Base-by-base conservation (phyloP, 2,329 filamentous ascomycete species). In the Davidsoniella eucalypti region DNA sequence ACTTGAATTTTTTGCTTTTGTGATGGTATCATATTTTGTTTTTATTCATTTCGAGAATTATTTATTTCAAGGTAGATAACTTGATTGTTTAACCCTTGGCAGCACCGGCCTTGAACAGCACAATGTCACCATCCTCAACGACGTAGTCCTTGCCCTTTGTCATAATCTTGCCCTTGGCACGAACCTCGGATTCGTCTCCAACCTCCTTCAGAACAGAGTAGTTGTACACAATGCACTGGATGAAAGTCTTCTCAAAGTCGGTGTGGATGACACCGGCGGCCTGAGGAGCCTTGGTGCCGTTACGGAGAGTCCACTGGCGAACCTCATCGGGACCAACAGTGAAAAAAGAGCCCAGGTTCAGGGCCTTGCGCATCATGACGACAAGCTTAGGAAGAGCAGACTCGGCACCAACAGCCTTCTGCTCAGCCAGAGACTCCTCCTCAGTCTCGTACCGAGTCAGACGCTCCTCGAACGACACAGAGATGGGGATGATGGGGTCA, bases 221-320 rank as follows among this genome's bases (percentile, higher is more conserved):
- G 71, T 94, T 96, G 71, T 94, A 96, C 26, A 95, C 87, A 56
- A 98, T 76, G 55, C 75, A 84, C 69, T 98, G 93, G 60, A 98
- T 98, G 64, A 98, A 98, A 0, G 93, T 98, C 80, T 98, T 98
- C 68, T 98, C 92, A 58, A 98, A 96, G 65, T 98, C 92, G 57
- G 82, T 86, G 69, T 98, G 92, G 58, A 98, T 98, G 55, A 98
- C 92, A 74, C 92, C 92, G 37, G 92, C 92, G 44, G 92, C 92
- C 62, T 93, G 84, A 16, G 92, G 92, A n/a, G 92, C 92, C 73
- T 98, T 98, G 63, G 83, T 94, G 59, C 87, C 88, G 61, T 85
- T 88, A 53, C 92, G 80, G 63, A 98, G 87, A 23, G 92, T 98
- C 93, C 92, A 98, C 70, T 98, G 92, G 60, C 92, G 79, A 56